These are phyloP conservation scores for Gyrodon lividus DNA, from an alignment of 768 basidiomycete species.

Conservation along the genomic window DNA sequence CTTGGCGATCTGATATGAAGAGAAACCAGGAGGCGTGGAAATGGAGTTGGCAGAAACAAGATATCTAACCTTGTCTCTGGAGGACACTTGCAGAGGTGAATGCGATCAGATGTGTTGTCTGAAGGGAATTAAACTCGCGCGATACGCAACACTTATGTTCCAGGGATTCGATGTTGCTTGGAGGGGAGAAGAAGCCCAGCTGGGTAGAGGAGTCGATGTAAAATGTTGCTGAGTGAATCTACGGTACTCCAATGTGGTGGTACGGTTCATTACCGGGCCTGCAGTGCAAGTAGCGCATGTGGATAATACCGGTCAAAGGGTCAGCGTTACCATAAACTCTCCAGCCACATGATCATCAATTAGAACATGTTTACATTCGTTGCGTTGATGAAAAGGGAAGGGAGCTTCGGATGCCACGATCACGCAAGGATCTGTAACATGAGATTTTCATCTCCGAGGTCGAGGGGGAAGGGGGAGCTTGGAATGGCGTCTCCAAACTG, in stretches of 20 bases:
- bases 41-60: slow-evolving; percentile 3
- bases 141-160: no score
- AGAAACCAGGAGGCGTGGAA: slow-evolving; percentile 26
- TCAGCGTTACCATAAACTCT: slow-evolving; percentile 14
- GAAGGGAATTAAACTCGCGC: background rate
- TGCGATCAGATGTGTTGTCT: no score
- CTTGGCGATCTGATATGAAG: slow-evolving; percentile 33
- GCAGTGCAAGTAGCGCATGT: slow-evolving; percentile 5
- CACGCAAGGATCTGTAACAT: slow-evolving; percentile 25
- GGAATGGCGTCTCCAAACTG: slow-evolving; percentile 11
- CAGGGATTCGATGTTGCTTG: background rate
- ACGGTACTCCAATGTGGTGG: slow-evolving; percentile 1
- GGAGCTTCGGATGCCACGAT: slow-evolving; percentile 24
- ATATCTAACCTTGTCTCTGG: background rate
- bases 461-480: slow-evolving; percentile 20
- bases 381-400: slow-evolving; percentile 27
- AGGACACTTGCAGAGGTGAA: background rate
- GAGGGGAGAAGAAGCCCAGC: slow-evolving; percentile 1
- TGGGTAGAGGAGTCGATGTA: background rate
- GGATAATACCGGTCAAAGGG: slow-evolving; percentile 17
- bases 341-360: slow-evolving; percentile 23
- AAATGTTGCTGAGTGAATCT: slow-evolving; percentile 1
- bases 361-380: slow-evolving; percentile 28
- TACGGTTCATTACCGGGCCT: slow-evolving; percentile 26
- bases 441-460: slow-evolving; percentile 37